Evolutionary conservation across 2,329 filamentous ascomycete genomes (phyloP), one percentile per base, ranked within the genome.

Genomic region (Alternaria ventricosa): DNA sequence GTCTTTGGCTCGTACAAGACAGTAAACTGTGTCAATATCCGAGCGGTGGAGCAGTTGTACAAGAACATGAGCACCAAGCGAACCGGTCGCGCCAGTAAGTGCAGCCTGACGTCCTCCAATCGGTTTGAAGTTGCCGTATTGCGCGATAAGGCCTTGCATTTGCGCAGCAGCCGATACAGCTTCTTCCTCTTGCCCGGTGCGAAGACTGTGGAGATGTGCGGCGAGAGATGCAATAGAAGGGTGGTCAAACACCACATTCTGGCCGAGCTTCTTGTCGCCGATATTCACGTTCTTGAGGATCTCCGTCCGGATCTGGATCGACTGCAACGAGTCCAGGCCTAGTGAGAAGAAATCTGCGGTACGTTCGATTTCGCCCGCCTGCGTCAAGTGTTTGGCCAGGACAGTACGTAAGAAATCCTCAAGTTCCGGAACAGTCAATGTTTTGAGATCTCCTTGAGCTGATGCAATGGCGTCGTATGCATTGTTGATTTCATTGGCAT

Each of bases 31-130:
- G 4, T 71, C 56, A 15, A 81, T 72, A 33, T 78, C 67, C 18
- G 72, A 45, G 4, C 71, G 73, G 23, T 53, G 56, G 7, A 74
- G 68, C 9, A 82, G 63, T 25, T 80, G 76, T 6, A 75, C 70
- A 2, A 88, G 80, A 2, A 90, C 81, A 68, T 90, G 88, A 0
- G 87, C 83, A 2, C 90, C 90, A 0, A 92, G 82, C 3, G 89
- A 90, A 0, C 90, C 90, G 0, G 90, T 92, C 1, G 87, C 85
- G 1, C 90, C 90, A 1, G 89, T 92, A 4, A 92, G 77, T 3
- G 88, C 62, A 22, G 68, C 57, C 15, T 44, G 43, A 25, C 41
- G 30, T 75, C 71, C 51, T 68, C 49, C 54, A 6, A 53, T 44
- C 10, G 41, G 7, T 58, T 60, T 49, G 60, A 85, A 84, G 22